Conservation (phyloP, 495 filamentous ascomycete species). For the Xylaria grammica region DNA sequence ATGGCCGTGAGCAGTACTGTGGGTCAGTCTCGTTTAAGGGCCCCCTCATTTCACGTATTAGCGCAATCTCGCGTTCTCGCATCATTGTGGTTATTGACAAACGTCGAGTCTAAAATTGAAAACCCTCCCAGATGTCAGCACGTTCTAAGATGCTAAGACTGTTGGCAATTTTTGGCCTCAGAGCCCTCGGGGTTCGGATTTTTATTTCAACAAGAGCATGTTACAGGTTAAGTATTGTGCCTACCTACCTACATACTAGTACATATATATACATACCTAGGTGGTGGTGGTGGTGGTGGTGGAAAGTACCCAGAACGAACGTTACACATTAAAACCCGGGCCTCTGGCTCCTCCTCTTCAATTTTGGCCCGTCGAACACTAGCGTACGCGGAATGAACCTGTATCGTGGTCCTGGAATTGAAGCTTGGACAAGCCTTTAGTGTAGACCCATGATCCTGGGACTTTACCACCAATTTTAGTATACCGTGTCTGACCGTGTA, state of each 20-base stretch:
- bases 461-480: neutral
- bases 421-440: neutral
- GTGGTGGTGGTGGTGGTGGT: neutral
- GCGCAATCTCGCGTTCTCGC: neutral
- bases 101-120: neutral
- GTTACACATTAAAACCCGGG: constrained; percentile 5
- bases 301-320: no score
- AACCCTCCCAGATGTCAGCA: neutral
- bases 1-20: no score
- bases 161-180: no score
- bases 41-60: no score
- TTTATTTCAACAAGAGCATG: no score
- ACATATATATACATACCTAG: neutral
- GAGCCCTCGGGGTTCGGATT: no score
- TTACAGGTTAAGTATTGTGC: neutral
- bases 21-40: no score
- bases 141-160: neutral
- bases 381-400: constrained; percentile 8
- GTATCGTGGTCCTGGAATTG: constrained; percentile 17
- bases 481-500: neutral
- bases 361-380: neutral
- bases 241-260: neutral
- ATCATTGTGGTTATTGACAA: neutral
- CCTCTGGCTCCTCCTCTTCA: neutral
- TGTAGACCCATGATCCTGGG: constrained; percentile 18